phyloP scores from a whole-genome alignment of 345 rosid species.

The Odontarrhena argentea region DNA sequence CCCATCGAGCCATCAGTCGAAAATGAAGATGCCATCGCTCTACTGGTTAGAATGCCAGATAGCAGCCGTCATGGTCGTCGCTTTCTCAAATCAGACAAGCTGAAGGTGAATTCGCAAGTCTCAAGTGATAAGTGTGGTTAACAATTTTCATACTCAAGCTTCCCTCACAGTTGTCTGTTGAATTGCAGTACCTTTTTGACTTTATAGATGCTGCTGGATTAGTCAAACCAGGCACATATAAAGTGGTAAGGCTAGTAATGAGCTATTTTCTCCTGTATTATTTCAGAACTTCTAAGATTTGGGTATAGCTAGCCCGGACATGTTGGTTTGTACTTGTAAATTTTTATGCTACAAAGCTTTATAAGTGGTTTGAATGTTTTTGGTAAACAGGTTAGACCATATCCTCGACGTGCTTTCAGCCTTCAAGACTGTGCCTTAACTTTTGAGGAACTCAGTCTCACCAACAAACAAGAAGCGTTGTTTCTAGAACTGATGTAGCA shows the following conservation, averaged over 20 bases:
- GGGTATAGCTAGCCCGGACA: background rate
- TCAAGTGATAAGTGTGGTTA: constrained; percentile 9
- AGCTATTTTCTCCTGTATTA: constrained; percentile 4
- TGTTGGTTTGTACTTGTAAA: background rate
- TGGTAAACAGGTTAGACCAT: constrained; percentile 71
- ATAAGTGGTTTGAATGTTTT: constrained; percentile 11
- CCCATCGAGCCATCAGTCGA: constrained; percentile 65
- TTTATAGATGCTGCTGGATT: constrained; percentile 65
- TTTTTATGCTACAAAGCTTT: background rate
- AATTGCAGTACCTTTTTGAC: constrained; percentile 65
- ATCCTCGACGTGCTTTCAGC: constrained; percentile 67
- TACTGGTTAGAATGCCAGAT: constrained; percentile 78
- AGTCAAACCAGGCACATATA: constrained; percentile 69
- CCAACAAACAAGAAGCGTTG: constrained; percentile 77
- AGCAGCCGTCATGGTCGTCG: constrained; percentile 78
- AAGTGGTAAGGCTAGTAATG: constrained; percentile 56
- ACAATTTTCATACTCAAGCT: background rate
- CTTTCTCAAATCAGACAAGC: constrained; percentile 78
- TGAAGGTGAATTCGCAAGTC: constrained; percentile 55
- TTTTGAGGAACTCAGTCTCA: constrained; percentile 67
- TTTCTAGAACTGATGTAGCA: constrained; percentile 66
- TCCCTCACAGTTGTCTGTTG: constrained; percentile 37
- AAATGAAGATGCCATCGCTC: constrained; percentile 63
- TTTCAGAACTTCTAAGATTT: background rate
- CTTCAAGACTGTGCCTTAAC: constrained; percentile 51